Evolutionary conservation across 2,329 filamentous ascomycete species (phyloP), one percentile per base, ranked within the genome.

Genomic region (Arthrobotrys sphaeroides): DNA sequence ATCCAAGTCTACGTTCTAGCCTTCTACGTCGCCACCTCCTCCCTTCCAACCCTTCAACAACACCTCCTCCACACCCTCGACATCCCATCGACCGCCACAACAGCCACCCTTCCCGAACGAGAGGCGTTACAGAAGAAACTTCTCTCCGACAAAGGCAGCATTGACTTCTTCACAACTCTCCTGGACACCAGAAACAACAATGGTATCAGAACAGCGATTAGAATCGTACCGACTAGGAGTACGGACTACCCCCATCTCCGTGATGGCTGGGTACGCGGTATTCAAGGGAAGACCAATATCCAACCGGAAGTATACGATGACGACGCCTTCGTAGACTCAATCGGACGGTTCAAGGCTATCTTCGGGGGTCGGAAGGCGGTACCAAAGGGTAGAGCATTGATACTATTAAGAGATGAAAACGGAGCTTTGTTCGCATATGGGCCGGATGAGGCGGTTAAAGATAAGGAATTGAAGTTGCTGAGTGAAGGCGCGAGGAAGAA

Each of bases 1-100:
- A 93, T 99, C 47, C 90, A 97, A 82, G 95, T 99, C 62, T 99
- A 99, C 84, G 91, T 98, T 16, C 91, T 97, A 0, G 95, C 94
- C 13, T 88, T 96, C 79, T 99, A 99, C 84, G 87, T 98, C 24
- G 92, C 93, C 24, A 94, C 90, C 0, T 85, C 90, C 38, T 93
- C 97, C 80, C 89, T 99, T 73, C 89, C 90, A 2, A 86, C 87
- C n/a, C 85, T 99, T 42, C 94, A 98, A 83, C 86, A 87, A 78
- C 88, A 89, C 47, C 86, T 98, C 28, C 49, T 75, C 0, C 36
- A 59, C 18, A 12, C 72, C 24, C 38, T 68, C 5, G 57, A 68
- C 33, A 38, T 75, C 38, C 72, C 72, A 28, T 36, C 72, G 13
- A 33, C 72, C 2, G 94, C 94, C 1, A 96, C 92, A 0, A 93